Evolutionary conservation across 371 early-diverging fungal genomes (phyloP).

Genomic region (Mortierella sp.): DNA sequence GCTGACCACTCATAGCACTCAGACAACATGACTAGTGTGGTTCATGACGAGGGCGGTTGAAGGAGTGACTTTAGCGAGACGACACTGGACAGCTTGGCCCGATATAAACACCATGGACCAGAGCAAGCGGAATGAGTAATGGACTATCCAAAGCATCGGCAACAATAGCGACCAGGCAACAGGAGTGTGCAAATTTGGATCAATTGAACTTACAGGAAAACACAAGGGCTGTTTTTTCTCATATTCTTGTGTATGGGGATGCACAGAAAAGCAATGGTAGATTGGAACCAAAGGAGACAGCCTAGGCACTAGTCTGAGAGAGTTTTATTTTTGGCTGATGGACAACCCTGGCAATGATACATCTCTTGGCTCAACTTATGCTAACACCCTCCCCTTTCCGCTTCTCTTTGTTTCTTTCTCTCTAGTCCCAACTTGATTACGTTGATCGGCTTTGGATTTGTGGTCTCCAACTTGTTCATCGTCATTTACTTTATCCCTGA

Average conservation of each 20-base stretch:
- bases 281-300: not conserved
- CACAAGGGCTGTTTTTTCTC: too few relatives aligned
- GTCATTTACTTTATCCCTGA: slow-evolving; percentile 79
- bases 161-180: not conserved
- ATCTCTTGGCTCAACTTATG: not conserved
- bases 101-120: not conserved
- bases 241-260: not conserved
- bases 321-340: not conserved
- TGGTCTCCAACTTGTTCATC: slow-evolving; percentile 81
- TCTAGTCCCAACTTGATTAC: slow-evolving; percentile 98
- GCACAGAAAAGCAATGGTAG: not conserved
- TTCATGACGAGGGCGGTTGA: not conserved
- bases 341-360: slow-evolving; percentile 6
- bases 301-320: not conserved
- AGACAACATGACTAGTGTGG: too few relatives aligned
- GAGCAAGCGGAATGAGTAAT: not conserved
- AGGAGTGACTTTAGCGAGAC: not conserved
- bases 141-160: not conserved
- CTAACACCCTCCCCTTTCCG: not conserved
- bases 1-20: not conserved
- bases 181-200: not conserved
- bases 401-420: not conserved
- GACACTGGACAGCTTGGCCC: not conserved
- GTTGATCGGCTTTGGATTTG: slow-evolving; percentile 91
- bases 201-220: not conserved